Evolutionary conservation across 2,329 filamentous ascomycete genomes (phyloP).

Genomic region (Sporothrix schenckii): DNA sequence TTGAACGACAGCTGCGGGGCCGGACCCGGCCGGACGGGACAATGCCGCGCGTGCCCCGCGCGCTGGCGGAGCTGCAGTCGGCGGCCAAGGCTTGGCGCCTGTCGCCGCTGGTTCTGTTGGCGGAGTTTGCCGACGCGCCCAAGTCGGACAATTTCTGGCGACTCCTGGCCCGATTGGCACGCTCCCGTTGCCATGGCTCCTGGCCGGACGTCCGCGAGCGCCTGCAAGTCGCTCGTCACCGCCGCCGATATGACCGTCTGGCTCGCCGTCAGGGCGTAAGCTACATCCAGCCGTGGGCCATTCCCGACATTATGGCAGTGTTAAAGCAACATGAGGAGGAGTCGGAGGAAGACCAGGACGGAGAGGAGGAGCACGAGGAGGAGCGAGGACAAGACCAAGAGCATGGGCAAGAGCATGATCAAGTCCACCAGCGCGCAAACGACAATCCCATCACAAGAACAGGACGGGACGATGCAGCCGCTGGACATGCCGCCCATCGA

Average conservation of each 20-base stretch:
- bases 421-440: neutral
- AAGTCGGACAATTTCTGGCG: conserved; percentile 3
- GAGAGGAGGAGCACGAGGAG: neutral
- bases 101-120: conserved; percentile 10
- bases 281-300: neutral
- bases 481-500: neutral
- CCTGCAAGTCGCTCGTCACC: neutral
- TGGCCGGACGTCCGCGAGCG: neutral
- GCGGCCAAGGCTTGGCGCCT: neutral
- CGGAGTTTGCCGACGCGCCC: neutral
- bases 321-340: neutral
- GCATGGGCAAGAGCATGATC: neutral
- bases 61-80: neutral
- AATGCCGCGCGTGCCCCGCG: neutral
- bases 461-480: no score
- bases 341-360: neutral
- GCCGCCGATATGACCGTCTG: neutral
- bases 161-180: neutral
- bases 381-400: neutral
- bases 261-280: neutral
- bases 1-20: no score
- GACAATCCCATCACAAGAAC: no score
- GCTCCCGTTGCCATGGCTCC: neutral
- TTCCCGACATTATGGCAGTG: neutral
- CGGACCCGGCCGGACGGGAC: no score